Evolutionary conservation across 768 basidiomycete species (phyloP), one percentile per base, ranked within the genome.

Genomic region (Leccinellum rugosiceps): DNA sequence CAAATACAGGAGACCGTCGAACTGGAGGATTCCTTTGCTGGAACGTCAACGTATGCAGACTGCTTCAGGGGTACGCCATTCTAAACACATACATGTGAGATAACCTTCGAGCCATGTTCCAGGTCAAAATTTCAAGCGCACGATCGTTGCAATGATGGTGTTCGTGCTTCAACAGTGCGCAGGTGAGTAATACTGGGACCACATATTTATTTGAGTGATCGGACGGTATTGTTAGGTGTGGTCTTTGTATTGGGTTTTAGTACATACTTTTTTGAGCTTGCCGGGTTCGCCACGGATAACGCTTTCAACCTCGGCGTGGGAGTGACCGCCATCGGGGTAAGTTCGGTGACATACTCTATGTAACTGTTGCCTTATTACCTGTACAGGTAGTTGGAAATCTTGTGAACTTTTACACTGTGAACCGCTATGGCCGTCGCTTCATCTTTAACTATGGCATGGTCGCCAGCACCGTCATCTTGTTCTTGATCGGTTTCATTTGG

Each of bases 211-310:
- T 11, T 19, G 0, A 17, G 13, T 49, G 34, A 48, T 3, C 14
- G 13, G 8, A 43, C 15, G 1, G 15, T 38, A 19, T 48, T 41
- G 45, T 41, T 25, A 69, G 68, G 68, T 32, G 64, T 68, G 2
- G 62, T 66, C 26, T 70, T 69, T 52, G 61, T 69, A 5, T 54
- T 69, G 52, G 64, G 64, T 23, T 70, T 52, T 48, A 66, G 68
- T 15, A 66, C 65, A 47, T 74, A 74, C 66, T 73, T 74, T 58
- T 73, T 74, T 45, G 70, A 74, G 56, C 73, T 75, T 41, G 66
- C 73, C 13, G 71, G 73, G 23, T 73, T 74, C 50, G 56, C 62
- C 4, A 44, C 58, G 14, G 52, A 41, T 52, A 65, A 68, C 1
- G 71, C 73, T 0, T 74, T 75, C 53, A 61, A 72, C 51, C 67